Percentiles rank a stretch among this genome's conserved stretches.
Evolutionary conservation across 2,329 filamentous ascomycete species (phyloP).

Genomic region (Exophiala alcalophila): DNA sequence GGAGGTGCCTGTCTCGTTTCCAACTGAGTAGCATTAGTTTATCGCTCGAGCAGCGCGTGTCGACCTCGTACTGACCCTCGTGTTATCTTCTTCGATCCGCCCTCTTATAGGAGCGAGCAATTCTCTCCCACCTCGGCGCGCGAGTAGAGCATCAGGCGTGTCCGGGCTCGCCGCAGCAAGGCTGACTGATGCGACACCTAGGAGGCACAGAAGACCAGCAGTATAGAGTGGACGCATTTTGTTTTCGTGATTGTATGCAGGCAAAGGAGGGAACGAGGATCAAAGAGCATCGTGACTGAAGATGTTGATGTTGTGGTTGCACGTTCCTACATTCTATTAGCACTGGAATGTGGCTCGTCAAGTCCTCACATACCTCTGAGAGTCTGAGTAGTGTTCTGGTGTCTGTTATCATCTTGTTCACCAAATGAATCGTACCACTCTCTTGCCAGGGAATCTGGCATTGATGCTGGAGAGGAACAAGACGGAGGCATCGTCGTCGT

Average conservation of each 20-base stretch:
- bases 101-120: constrained; percentile 5
- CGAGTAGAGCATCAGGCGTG: neutral
- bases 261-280: neutral
- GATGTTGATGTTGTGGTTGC: constrained; percentile 15
- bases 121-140: constrained; percentile 3
- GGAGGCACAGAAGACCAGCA: constrained; percentile 2
- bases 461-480: no score
- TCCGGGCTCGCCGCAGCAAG: neutral
- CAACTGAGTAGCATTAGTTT: constrained; percentile 10
- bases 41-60: neutral
- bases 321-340: constrained; percentile 18
- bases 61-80: constrained; percentile 1
- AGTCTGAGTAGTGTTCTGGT: no score
- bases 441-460: no score
- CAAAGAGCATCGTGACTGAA: neutral
- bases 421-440: no score
- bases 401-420: no score
- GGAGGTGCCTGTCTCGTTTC: constrained; percentile 12
- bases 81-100: neutral
- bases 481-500: no score
- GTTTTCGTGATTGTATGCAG: neutral
- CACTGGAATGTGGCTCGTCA: constrained; percentile 19
- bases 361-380: constrained; percentile 5
- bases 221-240: constrained; percentile 8
- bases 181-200: neutral